Evolutionary conservation across 108 stramenopile species (phyloP).

Genomic region (Discostella stelligeroides): DNA sequence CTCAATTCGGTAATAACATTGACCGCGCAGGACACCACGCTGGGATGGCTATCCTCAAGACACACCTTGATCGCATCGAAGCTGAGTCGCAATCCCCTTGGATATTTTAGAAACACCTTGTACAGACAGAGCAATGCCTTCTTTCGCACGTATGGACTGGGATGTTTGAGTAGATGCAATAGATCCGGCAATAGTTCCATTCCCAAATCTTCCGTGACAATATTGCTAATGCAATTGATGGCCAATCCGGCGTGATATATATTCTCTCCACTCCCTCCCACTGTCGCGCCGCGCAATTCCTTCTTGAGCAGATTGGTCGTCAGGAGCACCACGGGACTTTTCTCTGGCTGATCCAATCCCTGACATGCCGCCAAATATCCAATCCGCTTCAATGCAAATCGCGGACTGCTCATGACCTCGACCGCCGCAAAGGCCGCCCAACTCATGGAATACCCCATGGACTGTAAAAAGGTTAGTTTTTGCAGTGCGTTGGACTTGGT

Average conservation of each 20-base stretch:
- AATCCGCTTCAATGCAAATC: conserved; percentile 96
- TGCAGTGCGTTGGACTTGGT: conserved; percentile 95
- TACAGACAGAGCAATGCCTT: conserved; percentile 96
- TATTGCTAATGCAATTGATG: conserved; percentile 96
- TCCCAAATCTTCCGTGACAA: conserved; percentile 95
- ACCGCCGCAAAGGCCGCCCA: conserved; percentile 96
- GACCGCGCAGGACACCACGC: conserved; percentile 96
- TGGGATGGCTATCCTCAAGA: conserved; percentile 88
- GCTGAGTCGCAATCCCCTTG: conserved; percentile 97
- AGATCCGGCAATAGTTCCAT: conserved; percentile 91
- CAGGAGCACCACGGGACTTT: conserved; percentile 95
- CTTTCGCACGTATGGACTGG: conserved; percentile 95
- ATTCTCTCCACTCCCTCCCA: conserved; percentile 49
- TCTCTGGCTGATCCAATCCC: conserved; percentile 87
- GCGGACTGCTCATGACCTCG: conserved; percentile 92
- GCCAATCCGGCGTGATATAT: conserved; percentile 96
- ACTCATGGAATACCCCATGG: conserved; percentile 97
- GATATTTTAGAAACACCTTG: conserved; percentile 97
- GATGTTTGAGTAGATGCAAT: conserved; percentile 79
- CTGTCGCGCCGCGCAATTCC: conserved; percentile 85
- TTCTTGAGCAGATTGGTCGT: conserved; percentile 97
- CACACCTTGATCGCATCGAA: conserved; percentile 92
- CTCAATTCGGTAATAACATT: conserved; percentile 98
- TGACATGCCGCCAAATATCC: conserved; percentile 95
- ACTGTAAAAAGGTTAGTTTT: conserved; percentile 97